phyloP scores from a whole-genome alignment of 805 yeast species.

The Wickerhamiella azyma region DNA sequence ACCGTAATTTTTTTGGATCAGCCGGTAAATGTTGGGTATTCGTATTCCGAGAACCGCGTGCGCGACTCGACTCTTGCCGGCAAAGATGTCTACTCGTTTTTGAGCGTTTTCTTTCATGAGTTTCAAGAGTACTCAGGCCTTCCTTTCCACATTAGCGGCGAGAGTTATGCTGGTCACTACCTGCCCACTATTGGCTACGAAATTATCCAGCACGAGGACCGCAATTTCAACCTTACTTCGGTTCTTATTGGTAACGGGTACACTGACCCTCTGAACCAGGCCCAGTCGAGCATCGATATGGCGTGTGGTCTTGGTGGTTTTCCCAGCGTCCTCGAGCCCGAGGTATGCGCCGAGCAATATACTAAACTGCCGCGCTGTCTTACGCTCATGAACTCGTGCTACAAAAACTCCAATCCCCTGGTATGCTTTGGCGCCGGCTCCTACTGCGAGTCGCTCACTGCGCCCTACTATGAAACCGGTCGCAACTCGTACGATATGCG shows the following conservation, averaged over 20 bases:
- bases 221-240: conserved; percentile 58
- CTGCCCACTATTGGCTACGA: conserved; percentile 67
- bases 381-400: conserved; percentile 63
- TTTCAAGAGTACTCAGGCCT: conserved; percentile 57
- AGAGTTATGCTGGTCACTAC: conserved; percentile 93
- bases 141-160: conserved; percentile 84
- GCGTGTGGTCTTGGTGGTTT: conserved; percentile 87
- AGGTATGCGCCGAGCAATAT: conserved; percentile 62
- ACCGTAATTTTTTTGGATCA: conserved; percentile 86
- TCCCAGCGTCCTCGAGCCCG: conserved; percentile 63
- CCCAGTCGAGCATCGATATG: conserved; percentile 78
- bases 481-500: conserved; percentile 86
- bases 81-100: conserved; percentile 75
- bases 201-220: conserved; percentile 44
- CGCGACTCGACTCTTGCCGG: conserved; percentile 45
- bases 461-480: conserved; percentile 76
- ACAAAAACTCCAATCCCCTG: conserved; percentile 58
- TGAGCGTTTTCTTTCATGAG: conserved; percentile 73
- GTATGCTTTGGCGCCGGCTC: conserved; percentile 84
- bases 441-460: conserved; percentile 73
- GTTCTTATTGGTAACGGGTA: conserved; percentile 88
- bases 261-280: conserved; percentile 74
- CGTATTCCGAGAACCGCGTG: conserved; percentile 37
- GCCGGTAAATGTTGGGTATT: conserved; percentile 89
- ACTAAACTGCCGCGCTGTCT: conserved; percentile 64